Evolutionary conservation across 768 basidiomycete genomes (phyloP).

Genomic region (Mycena amicta): DNA sequence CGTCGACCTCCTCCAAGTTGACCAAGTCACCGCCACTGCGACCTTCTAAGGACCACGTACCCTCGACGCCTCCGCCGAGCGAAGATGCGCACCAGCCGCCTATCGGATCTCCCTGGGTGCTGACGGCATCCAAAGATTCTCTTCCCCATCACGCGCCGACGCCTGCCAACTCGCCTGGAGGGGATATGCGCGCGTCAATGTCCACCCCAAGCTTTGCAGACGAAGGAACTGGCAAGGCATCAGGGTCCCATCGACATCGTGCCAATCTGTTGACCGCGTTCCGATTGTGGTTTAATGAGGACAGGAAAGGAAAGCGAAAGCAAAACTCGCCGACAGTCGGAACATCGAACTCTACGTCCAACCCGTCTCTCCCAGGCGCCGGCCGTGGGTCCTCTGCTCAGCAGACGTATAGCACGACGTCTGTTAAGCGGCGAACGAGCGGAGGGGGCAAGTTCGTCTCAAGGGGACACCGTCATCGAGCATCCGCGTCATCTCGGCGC

Average conservation of each 20-base stretch:
- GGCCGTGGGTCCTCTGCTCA: slow-evolving; percentile 12
- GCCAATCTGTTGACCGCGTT: slow-evolving; percentile 85
- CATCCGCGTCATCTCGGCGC: slow-evolving; percentile 78
- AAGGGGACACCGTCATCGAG: slow-evolving; percentile 61
- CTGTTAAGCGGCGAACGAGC: slow-evolving; percentile 55
- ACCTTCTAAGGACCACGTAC: slow-evolving; percentile 47
- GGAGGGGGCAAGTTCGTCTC: slow-evolving; percentile 29
- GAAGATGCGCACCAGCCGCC: slow-evolving; percentile 40
- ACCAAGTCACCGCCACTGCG: slow-evolving; percentile 72
- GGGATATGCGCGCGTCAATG: slow-evolving; percentile 50
- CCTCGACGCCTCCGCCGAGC: slow-evolving; percentile 55
- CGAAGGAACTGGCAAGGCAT: slow-evolving; percentile 15
- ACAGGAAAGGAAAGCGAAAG: slow-evolving; percentile 84
- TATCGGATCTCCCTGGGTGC: slow-evolving; percentile 75
- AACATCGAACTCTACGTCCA: slow-evolving; percentile 28
- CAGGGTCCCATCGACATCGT: slow-evolving; percentile 56
- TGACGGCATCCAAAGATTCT: slow-evolving; percentile 50
- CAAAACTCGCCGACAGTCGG: slow-evolving; percentile 37
- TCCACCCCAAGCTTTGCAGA: slow-evolving; percentile 45
- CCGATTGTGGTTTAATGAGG: slow-evolving; percentile 91
- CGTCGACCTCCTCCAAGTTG: slow-evolving; percentile 52
- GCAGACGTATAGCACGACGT: slow-evolving; percentile 30
- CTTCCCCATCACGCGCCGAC: slow-evolving; percentile 43
- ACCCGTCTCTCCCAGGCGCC: background rate
- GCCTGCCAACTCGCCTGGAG: slow-evolving; percentile 56